Evolutionary conservation across 2,329 filamentous ascomycete genomes (phyloP).

Genomic region (Stemphylium lycopersici): DNA sequence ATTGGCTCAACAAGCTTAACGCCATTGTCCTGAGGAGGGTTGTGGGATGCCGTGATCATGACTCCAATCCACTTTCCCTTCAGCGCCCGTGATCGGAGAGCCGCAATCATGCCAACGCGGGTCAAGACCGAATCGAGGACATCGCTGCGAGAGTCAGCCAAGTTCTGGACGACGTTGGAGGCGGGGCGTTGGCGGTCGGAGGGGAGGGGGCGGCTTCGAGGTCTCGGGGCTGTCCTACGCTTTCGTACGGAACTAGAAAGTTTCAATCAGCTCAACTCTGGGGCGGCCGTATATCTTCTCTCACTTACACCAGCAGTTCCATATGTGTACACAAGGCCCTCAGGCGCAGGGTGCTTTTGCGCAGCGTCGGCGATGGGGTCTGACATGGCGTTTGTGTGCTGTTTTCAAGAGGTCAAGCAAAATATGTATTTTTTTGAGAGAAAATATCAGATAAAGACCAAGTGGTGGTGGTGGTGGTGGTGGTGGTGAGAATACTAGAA

Average conservation of each 20-base stretch:
- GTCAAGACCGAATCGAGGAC: conserved; percentile 92
- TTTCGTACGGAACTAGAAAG: conserved; percentile 69
- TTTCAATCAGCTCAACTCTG: conserved; percentile 13
- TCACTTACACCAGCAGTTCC: conserved; percentile 57
- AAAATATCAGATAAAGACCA: neutral
- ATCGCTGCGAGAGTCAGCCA: conserved; percentile 59
- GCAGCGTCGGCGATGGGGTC: conserved; percentile 41
- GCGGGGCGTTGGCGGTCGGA: neutral
- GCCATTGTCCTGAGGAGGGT: conserved; percentile 68
- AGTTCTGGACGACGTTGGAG: conserved; percentile 13
- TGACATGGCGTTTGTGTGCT: conserved; percentile 29
- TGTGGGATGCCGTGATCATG: conserved; percentile 72
- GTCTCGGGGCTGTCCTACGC: conserved; percentile 59
- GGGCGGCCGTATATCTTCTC: neutral
- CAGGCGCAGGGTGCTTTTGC: conserved; percentile 47
- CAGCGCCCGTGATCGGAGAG: conserved; percentile 86
- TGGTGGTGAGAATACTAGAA: conserved; percentile 5
- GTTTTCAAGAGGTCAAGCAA: neutral
- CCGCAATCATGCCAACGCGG: conserved; percentile 86
- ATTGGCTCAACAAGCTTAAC: conserved; percentile 91
- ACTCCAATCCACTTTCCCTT: conserved; percentile 91
- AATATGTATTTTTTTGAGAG: neutral
- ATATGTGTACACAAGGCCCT: conserved; percentile 47
- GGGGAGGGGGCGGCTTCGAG: neutral
- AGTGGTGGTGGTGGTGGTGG: conserved; percentile 2